These are phyloP conservation scores for Pythium brassicae DNA, from an alignment of 352 stramenopile species.

Conservation along the genomic window DNA sequence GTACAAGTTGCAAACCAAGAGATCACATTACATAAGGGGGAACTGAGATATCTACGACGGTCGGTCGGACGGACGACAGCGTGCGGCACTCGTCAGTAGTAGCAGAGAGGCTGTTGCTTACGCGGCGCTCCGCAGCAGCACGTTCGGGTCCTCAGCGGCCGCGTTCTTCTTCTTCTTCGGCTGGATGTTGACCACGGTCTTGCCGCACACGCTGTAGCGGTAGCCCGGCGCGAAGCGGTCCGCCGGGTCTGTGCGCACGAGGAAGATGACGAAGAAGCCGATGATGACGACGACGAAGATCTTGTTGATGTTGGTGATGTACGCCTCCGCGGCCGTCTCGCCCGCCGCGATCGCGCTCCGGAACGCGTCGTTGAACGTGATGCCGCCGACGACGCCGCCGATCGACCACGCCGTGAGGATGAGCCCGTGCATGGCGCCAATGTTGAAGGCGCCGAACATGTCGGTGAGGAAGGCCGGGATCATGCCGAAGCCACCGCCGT, in stretches of 20 bases:
- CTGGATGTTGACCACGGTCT: slow-evolving; percentile 56
- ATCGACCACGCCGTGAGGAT: slow-evolving; percentile 78
- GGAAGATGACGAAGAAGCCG: slow-evolving; percentile 49
- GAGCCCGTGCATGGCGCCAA: slow-evolving; percentile 70
- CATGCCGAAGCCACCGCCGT: slow-evolving; percentile 69
- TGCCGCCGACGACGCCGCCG: slow-evolving; percentile 61
- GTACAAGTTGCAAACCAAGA: too few relatives aligned
- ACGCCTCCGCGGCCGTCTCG: slow-evolving; percentile 40
- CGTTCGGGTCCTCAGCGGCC: slow-evolving; percentile 17
- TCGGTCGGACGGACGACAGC: too few relatives aligned
- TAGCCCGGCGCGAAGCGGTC: slow-evolving; percentile 68
- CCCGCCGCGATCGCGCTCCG: slow-evolving; percentile 27
- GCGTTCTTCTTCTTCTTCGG: slow-evolving; percentile 23
- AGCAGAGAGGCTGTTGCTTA: neutral
- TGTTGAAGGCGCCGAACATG: slow-evolving; percentile 84
- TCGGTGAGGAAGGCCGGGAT: slow-evolving; percentile 75
- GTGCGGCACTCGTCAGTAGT: too few relatives aligned
- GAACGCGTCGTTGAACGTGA: slow-evolving; percentile 67
- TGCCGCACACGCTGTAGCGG: slow-evolving; percentile 54
- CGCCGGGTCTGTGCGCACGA: slow-evolving; percentile 57
- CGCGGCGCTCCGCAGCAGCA: slow-evolving; percentile 9
- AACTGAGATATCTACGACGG: too few relatives aligned
- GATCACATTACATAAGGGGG: too few relatives aligned
- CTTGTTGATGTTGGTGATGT: slow-evolving; percentile 59
- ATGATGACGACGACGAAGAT: slow-evolving; percentile 60